Conservation (phyloP, 2,329 filamentous ascomycete genomes). For the Sporothrix mexicana region DNA sequence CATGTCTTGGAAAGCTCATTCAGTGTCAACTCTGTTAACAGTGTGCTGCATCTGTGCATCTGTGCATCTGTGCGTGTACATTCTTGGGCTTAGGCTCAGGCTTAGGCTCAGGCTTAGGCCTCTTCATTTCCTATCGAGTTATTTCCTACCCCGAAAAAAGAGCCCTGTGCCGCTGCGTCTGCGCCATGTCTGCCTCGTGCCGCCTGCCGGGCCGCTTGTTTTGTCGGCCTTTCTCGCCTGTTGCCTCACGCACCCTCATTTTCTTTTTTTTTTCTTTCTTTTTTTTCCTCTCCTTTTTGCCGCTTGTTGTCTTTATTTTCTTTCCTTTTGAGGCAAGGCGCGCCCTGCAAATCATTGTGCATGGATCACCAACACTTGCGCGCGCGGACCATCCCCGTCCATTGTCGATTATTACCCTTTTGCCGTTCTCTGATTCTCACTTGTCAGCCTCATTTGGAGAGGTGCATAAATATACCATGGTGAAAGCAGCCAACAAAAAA, state of each 20-base stretch:
- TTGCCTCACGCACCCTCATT: not conserved
- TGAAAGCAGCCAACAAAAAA: not conserved
- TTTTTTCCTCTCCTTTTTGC: not conserved
- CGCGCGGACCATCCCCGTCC: not conserved
- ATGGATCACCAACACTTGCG: slow-evolving; percentile 15
- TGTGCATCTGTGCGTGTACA: not conserved
- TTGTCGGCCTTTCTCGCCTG: too few species aligned
- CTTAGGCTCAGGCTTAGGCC: not conserved
- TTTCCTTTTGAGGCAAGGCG: not conserved
- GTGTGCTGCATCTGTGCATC: slow-evolving; percentile 2
- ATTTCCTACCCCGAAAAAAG: not conserved
- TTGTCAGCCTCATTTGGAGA: not conserved
- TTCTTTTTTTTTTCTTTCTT: not conserved
- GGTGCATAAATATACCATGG: not conserved
- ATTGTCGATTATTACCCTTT: not conserved
- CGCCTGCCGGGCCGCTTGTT: slow-evolving; percentile 12
- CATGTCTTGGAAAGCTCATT: not conserved
- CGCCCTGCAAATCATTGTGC: slow-evolving; percentile 17
- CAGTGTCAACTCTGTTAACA: not conserved
- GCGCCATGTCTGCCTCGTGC: slow-evolving; percentile 6
- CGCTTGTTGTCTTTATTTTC: not conserved
- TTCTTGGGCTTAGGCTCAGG: not conserved
- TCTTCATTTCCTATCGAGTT: not conserved
- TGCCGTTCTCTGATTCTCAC: not conserved
- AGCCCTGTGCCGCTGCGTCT: not conserved